A percentile compares a stretch with the other conserved stretches of the same genome.
phyloP scores from a whole-genome alignment of 2,329 filamentous ascomycete genomes.

The Biscogniauxia mediterranea region DNA sequence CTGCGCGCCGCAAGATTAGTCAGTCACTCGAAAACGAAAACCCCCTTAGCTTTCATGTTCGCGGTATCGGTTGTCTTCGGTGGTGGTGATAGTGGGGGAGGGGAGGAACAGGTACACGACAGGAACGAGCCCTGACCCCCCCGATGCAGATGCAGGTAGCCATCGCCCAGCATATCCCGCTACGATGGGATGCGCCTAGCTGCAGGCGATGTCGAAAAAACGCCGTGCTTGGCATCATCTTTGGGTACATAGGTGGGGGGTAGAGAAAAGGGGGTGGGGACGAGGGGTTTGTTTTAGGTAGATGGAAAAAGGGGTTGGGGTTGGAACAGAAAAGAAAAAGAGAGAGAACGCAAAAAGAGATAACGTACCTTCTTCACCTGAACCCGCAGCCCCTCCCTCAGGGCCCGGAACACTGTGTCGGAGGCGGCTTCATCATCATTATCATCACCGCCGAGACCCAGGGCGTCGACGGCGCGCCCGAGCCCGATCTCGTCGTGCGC shows the following conservation, averaged over 20 bases:
- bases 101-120: not conserved
- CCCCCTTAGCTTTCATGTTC: too few relatives aligned
- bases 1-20: slow-evolving; percentile 6
- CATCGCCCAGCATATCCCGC: not conserved
- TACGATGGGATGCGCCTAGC: not conserved
- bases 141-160: not conserved
- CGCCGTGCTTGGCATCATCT: not conserved
- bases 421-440: not conserved
- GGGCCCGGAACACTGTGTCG: slow-evolving; percentile 6
- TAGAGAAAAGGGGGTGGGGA: not conserved
- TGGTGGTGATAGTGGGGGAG: too few relatives aligned
- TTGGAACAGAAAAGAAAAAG: not conserved
- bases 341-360: not conserved
- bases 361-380: slow-evolving; percentile 20
- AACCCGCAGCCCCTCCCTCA: slow-evolving; percentile 16
- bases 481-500: slow-evolving; percentile 35
- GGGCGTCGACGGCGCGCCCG: slow-evolving; percentile 9
- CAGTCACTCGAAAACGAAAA: not conserved
- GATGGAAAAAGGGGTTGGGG: not conserved
- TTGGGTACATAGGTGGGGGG: not conserved
- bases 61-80: too few relatives aligned
- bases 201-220: not conserved
- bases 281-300: too few relatives aligned
- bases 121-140: not conserved
- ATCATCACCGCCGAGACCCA: slow-evolving; percentile 4